Conservation (phyloP, 768 basidiomycete species). For the Daedalea quercina region DNA sequence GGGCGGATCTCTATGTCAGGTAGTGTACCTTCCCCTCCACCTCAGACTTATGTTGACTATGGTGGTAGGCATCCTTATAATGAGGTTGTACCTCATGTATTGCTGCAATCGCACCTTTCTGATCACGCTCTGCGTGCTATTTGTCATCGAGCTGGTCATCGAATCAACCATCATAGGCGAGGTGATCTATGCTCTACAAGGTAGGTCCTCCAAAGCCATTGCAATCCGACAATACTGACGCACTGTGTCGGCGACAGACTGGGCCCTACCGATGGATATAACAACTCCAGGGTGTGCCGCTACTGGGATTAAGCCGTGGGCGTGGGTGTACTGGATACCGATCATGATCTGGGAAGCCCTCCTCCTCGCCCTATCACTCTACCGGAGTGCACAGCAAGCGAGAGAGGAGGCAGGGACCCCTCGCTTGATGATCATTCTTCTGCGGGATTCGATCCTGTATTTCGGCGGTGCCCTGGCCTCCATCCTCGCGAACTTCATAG, state of each 20-base stretch:
- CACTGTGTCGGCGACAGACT: no score
- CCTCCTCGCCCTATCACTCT: not conserved
- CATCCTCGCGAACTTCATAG: conserved; percentile 1
- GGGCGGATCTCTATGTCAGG: not conserved
- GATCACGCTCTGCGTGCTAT: not conserved
- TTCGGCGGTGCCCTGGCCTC: not conserved
- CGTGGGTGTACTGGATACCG: conserved; percentile 1
- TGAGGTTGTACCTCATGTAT: conserved; percentile 1
- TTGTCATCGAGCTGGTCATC: not conserved
- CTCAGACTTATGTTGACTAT: not conserved
- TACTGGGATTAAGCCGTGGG: not conserved
- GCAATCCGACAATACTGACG: no score
- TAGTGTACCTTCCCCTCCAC: not conserved
- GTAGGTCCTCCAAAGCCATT: not conserved
- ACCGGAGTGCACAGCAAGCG: not conserved
- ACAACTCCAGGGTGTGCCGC: no score
- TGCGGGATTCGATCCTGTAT: conserved; percentile 1
- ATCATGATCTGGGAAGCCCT: not conserved
- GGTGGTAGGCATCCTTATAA: not conserved
- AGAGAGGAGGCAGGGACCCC: not conserved
- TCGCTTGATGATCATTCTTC: not conserved
- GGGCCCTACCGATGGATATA: no score
- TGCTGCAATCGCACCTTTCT: not conserved
- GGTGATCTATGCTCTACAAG: not conserved
- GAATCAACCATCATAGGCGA: not conserved